Evolutionary conservation across 306 rosid genomes (phyloP), one percentile per base, ranked within the genome.

Genomic region (Rosa persica): DNA sequence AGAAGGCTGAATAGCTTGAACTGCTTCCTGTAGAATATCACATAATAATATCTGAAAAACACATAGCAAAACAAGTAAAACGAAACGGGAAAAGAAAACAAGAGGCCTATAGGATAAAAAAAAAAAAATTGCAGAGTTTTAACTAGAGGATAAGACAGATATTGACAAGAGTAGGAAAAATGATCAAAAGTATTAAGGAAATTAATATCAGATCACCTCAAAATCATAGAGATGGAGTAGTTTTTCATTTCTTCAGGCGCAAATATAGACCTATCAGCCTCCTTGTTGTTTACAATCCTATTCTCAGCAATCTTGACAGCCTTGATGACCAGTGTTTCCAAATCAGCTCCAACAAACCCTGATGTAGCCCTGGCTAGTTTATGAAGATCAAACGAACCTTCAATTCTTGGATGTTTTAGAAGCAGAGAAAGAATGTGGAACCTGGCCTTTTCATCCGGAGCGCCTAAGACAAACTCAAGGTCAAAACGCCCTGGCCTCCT

Each of bases 271-370:
- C 34, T 30, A 30, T 30, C 34, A 39, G 42, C 42, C 42, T 39
- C 4, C 42, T 39, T 39, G 90, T 69, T 83, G 80, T 81, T 83
- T 67, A 88, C 55, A 73, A 90, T 86, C 81, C 97, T 88, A 81
- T 89, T 92, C 91, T 90, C 81, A 40, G 98, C 93, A 78, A 89
- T 78, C 66, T 86, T 88, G 79, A 96, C 96, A 5, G 98, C 98
- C 82, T 86, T 89, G 85, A 88, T 79, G 48, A 85, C 94, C 70
- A 94, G 78, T 48, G 91, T 92, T 36, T 77, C 76, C 88, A 94
- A 88, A 83, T 94, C 98, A 75, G 96, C 98, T 67, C 94, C 98
- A 78, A 94, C 98, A 89, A 85, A 93, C 67, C 98, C 98, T 17
- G 98, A 86, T 0, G 97, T 91, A 12, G 92, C 81, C 88, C 89